Conservation (phyloP, 345 rosid species). For the Rhodomyrtus tomentosa region DNA sequence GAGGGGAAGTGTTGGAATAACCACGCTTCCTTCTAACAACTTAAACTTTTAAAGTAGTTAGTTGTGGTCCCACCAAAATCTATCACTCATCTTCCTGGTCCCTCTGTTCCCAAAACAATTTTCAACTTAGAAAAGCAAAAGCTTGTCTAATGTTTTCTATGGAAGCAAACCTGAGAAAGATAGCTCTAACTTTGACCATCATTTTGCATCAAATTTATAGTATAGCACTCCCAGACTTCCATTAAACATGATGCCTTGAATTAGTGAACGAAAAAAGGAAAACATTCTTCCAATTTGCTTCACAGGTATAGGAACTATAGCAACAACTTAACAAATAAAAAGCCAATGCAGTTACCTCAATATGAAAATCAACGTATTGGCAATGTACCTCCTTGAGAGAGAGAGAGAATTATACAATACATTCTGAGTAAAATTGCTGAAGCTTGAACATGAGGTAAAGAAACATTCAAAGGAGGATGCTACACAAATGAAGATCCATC, state of each 20-base stretch:
- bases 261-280: neutral
- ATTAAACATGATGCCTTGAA: neutral
- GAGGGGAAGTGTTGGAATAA: too few relatives aligned
- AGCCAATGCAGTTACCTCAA: conserved; percentile 40
- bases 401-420: neutral
- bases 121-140: neutral
- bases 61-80: too few relatives aligned
- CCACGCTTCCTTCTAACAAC: too few relatives aligned
- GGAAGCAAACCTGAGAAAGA: neutral
- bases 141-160: neutral
- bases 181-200: neutral
- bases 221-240: neutral
- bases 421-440: neutral
- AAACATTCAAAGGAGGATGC: neutral
- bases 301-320: neutral
- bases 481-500: neutral
- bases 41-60: too few relatives aligned
- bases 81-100: neutral
- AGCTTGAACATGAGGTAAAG: neutral
- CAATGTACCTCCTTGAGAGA: conserved; percentile 80
- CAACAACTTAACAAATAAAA: neutral
- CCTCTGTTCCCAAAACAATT: neutral
- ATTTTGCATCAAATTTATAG: neutral
- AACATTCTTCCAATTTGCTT: neutral
- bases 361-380: conserved; percentile 79